Base-by-base conservation (phyloP, 768 basidiomycete genomes). In the Neoboletus magnificus region DNA sequence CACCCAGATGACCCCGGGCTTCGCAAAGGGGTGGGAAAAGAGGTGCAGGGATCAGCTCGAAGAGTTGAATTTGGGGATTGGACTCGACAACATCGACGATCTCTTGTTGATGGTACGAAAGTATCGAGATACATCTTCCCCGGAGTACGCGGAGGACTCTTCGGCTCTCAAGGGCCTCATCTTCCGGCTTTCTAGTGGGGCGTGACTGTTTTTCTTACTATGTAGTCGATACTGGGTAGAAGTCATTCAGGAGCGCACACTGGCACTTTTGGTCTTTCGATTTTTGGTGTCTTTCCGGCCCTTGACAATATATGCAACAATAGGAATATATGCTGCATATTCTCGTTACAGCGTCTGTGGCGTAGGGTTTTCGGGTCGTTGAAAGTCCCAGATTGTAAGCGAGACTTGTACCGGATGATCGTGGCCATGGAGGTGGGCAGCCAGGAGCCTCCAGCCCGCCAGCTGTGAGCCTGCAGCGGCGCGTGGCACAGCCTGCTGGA, bases 1-100 rank as follows among this genome's bases (percentile, higher is more conserved):
- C 13, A 67, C 65, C 29, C 65, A 64, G 27, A 69, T 67, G 67
- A 51, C 59, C 39, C 35, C 53, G 3, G 49, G 57, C 1, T 58
- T 57, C 7, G 59, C 45, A 23, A 33, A 13, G 18, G 48, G 45
- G 16, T 69, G 65, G 66, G 52, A 61, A 22, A 40, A 42, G 52
- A 65, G 60, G 47, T 67, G 66, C 23, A 57, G 13, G 40, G 52
- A 53, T 20, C 66, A 63, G 43, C 55, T 69, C 1, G 35, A 4
- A 43, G 8, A 5, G 29, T 46, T 67, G 55, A 18, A 32, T 20
- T 40, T 68, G 39, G 55, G 48, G 22, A 46, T 48, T 9, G 56
- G 27, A 9, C 15, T 47, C 16, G 52, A 36, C 16, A 10, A 27
- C 20, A 33, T 30, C 18, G 9, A 18, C 4, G 46, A 54, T 49